Evolutionary conservation across 805 yeast genomes (phyloP).

Genomic region (Wickerhamiella vanderwaltii): DNA sequence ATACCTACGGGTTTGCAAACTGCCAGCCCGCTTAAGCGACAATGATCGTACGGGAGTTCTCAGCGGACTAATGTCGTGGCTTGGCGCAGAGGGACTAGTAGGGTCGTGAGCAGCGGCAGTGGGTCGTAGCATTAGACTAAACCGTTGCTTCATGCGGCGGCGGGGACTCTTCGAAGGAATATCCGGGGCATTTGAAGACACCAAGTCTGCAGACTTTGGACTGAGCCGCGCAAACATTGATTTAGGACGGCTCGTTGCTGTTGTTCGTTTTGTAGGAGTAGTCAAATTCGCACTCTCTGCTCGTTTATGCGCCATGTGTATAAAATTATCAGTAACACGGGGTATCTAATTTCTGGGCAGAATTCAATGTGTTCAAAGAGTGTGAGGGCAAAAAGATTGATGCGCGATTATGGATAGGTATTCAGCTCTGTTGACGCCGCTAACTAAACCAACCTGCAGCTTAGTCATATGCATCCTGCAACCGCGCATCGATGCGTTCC

Average conservation of each 20-base stretch:
- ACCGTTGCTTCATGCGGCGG: constrained; percentile 1
- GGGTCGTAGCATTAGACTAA: not conserved
- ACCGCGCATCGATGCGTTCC: too few species aligned
- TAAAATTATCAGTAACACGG: too few species aligned
- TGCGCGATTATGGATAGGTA: too few species aligned
- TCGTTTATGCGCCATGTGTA: constrained; percentile 4
- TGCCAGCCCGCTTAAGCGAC: constrained; percentile 5
- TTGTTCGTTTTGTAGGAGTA: not conserved
- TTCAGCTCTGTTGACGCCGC: too few species aligned
- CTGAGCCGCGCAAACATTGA: constrained; percentile 4
- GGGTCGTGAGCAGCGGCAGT: not conserved
- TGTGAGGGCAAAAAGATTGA: too few species aligned
- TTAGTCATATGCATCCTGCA: too few species aligned
- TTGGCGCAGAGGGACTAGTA: not conserved
- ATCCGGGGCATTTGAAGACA: not conserved
- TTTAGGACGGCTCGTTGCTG: not conserved
- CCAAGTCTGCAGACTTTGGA: not conserved
- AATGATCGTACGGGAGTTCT: constrained; percentile 1
- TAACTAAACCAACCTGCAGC: too few species aligned
- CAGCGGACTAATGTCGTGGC: not conserved
- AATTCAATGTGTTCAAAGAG: too few species aligned
- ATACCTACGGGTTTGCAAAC: constrained; percentile 6
- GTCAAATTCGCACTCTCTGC: not conserved
- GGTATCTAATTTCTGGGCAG: too few species aligned
- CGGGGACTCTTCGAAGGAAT: constrained; percentile 6